Evolutionary conservation across 441 rosid genomes (phyloP).

Genomic region (Hura crepitans): DNA sequence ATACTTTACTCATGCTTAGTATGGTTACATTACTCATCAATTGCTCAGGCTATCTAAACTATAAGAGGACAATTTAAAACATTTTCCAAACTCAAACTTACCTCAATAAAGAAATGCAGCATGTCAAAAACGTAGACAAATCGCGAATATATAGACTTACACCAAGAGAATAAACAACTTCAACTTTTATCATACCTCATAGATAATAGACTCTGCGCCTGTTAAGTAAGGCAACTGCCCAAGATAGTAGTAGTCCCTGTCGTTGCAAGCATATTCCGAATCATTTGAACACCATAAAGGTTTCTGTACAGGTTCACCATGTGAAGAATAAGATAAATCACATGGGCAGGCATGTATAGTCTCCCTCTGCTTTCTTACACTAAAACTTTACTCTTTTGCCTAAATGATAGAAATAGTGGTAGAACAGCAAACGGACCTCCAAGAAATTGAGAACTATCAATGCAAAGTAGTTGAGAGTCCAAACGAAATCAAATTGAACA

Average conservation of each 20-base stretch:
- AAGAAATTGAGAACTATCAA: conserved; percentile 66
- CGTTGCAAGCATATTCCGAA: conserved; percentile 53
- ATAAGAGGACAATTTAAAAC: background rate
- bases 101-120: background rate
- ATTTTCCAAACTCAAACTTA: background rate
- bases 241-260: conserved; percentile 70
- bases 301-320: conserved; percentile 48
- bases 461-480: conserved; percentile 91
- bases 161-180: background rate
- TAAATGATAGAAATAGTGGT: background rate
- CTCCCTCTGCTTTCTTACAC: no score
- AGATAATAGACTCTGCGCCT: conserved; percentile 54
- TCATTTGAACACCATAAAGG: conserved; percentile 75
- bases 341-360: background rate
- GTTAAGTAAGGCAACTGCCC: conserved; percentile 93
- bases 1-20: no score
- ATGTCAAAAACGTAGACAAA: background rate
- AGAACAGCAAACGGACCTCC: conserved; percentile 50
- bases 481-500: conserved; percentile 54
- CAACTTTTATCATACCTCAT: conserved; percentile 44
- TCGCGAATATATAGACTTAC: no score
- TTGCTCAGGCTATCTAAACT: no score
- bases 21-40: no score
- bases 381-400: background rate
- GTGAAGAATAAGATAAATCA: conserved; percentile 14